Evolutionary conservation across 208 protist species (phyloP), one percentile per base, ranked within the genome.

Genomic region (Leishmania tarentolae): DNA sequence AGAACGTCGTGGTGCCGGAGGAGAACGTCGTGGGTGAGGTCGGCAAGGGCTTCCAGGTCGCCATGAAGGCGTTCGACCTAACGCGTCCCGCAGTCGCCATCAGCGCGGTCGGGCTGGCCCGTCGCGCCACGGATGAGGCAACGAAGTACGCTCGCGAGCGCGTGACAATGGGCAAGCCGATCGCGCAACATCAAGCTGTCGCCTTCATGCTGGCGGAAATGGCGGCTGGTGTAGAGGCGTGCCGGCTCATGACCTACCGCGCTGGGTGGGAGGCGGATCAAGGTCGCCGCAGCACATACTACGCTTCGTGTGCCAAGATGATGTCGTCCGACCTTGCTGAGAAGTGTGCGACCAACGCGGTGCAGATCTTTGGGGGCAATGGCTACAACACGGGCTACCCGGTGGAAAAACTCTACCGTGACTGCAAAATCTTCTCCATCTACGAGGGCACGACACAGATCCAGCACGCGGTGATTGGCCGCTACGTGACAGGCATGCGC

Each of bases 401-500:
- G 44, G 94, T 98, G n/a, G 97, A 98, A 86, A 98, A 98, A 87
- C 91, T 98, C 19, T 96, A 96, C 85, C 90, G 96, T 47, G 97
- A 98, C 77, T 90, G 87, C 42, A 98, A 98, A 90, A 96, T 99
- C 81, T 98, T 95, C 87, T 96, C 96, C 68, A 97, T 99, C 74
- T 98, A 98, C 89, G 97, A 98, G 83, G 97, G 95, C 82, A 98
- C 95, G 3, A 93, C 86, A 66, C 90, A 98, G 87, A 98, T 98
- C 79, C 94, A 98, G 87, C 88, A 92, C 66, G 75, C 94, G 50
- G 91, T 98, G 53, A 93, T 98, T 57, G 87, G 88, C 59, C 91
- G 93, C 37, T 86, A 80, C 37, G 85, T 95, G 59, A 90, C 91
- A 2, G 89, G 88, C 75, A 86, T 88, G 83, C 84, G 81, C 46